Evolutionary conservation across 352 stramenopile species (phyloP).

Genomic region (Heterotrichella gracilis): DNA sequence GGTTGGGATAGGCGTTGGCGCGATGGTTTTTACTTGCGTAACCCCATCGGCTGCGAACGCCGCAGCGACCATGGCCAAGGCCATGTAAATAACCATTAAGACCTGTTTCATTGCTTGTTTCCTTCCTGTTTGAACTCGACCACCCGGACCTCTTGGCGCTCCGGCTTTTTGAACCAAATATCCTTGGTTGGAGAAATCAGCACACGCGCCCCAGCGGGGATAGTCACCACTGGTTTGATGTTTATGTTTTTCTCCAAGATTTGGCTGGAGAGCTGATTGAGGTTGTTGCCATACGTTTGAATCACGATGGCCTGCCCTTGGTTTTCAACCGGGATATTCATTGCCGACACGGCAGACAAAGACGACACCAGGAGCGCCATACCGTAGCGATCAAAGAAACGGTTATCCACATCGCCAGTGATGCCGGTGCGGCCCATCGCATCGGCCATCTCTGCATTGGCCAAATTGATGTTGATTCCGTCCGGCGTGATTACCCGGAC

Average conservation of each 20-base stretch:
- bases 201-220: not conserved
- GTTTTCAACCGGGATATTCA: conserved; percentile 4
- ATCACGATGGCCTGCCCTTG: not conserved
- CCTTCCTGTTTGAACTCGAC: not conserved
- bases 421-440: not conserved
- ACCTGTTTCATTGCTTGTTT: conserved; percentile 6
- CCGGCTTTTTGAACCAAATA: conserved; percentile 4
- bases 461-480: conserved; percentile 4
- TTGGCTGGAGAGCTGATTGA: not conserved
- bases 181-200: conserved; percentile 1
- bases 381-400: conserved; percentile 1
- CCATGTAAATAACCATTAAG: conserved; percentile 7
- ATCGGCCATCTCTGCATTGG: not conserved
- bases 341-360: not conserved
- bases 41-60: not conserved
- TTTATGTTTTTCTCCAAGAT: conserved; percentile 8
- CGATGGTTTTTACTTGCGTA: conserved; percentile 4
- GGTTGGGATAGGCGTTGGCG: not conserved
- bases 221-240: conserved; percentile 1
- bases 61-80: not conserved
- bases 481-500: not conserved
- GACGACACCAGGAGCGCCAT: not conserved
- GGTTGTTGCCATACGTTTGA: conserved; percentile 1
- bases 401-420: not conserved
- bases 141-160: not conserved